Evolutionary conservation across 495 filamentous ascomycete species (phyloP), one percentile per base, ranked within the genome.

Genomic region (Clohesyomyces aquaticus): DNA sequence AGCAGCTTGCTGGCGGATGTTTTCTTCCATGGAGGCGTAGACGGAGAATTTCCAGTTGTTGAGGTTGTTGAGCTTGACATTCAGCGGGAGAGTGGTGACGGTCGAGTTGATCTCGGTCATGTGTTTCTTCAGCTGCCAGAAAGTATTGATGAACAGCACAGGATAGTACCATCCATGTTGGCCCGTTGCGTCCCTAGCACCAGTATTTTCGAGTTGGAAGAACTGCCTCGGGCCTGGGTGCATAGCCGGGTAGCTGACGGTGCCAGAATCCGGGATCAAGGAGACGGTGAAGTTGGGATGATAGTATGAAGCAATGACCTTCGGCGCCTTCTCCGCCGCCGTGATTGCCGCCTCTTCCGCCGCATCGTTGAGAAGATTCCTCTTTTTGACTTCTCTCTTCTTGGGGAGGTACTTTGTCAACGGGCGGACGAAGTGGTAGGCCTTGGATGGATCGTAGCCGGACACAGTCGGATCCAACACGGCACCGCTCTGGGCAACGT

Each of bases 81-180:
- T 89, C 60, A 98, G 77, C 3, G 93, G 93, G 8, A 98, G 79
- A 6, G 78, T 83, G 70, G 86, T 85, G 70, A 97, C 90, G 0
- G 94, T 98, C n/a, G 87, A 87, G 76, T 98, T 98, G 18, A 98
- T 77, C 63, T 94, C 82, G 26, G 81, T 88, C 94, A 97, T 98
- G 63, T 98, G 92, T 60, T 82, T 83, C 72, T 83, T 88, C 66
- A 98, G 80, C 76, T 97, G 91, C 94, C 94, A 98, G 78, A 98
- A 98, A 4, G 91, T 94, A 75, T 98, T 98, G 74, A 92, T 75
- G 72, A 87, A 98, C 27, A 96, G 75, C 56, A 96, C 86, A 3
- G 94, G 94, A 73, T 94, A 98, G 76, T 97, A 98, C 94, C 94
- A 98, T 45, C 89, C 88, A 77, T 97, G 93, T 74, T 91, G 83